A percentile compares a stretch with the other conserved stretches of the same genome.
Evolutionary conservation across 169 alveolate species (phyloP).

Genomic region (Plasmodium relictum): DNA sequence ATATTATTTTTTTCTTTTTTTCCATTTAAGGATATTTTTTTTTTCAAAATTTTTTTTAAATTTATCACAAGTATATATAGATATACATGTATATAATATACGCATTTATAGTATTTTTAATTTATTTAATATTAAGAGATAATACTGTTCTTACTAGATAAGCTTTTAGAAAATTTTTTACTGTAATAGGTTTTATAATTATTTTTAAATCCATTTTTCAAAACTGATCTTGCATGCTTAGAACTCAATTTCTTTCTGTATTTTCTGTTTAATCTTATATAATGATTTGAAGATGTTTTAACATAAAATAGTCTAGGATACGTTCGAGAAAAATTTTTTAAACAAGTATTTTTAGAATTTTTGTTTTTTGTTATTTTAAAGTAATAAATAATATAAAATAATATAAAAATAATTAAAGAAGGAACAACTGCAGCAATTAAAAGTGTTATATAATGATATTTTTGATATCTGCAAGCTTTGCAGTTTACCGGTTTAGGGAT

Average conservation of each 20-base stretch:
- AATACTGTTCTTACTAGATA: too few relatives aligned
- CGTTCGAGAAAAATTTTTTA: conserved; percentile 8
- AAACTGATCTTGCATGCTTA: background rate
- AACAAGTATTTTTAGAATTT: conserved; percentile 10
- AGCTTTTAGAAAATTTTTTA: too few relatives aligned
- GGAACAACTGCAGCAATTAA: conserved; percentile 53
- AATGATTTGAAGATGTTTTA: conserved; percentile 44
- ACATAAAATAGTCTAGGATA: conserved; percentile 50
- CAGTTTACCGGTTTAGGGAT: conserved; percentile 30
- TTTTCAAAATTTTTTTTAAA: too few relatives aligned
- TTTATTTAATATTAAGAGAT: too few relatives aligned
- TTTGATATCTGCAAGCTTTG: conserved; percentile 35
- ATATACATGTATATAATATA: too few relatives aligned
- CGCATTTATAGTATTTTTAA: too few relatives aligned
- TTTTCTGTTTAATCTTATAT: conserved; percentile 15
- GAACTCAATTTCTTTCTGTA: background rate
- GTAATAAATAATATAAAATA: conserved; percentile 28
- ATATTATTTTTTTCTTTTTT: too few relatives aligned
- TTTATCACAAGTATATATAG: too few relatives aligned
- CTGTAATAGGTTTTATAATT: too few relatives aligned
- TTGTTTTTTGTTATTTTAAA: conserved; percentile 10
- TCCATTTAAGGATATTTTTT: too few relatives aligned
- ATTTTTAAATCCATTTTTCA: background rate
- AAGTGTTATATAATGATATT: conserved; percentile 61
- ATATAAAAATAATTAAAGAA: conserved; percentile 38